Base-by-base conservation (phyloP, 2,329 filamentous ascomycete genomes). In the Whalleya microplaca region DNA sequence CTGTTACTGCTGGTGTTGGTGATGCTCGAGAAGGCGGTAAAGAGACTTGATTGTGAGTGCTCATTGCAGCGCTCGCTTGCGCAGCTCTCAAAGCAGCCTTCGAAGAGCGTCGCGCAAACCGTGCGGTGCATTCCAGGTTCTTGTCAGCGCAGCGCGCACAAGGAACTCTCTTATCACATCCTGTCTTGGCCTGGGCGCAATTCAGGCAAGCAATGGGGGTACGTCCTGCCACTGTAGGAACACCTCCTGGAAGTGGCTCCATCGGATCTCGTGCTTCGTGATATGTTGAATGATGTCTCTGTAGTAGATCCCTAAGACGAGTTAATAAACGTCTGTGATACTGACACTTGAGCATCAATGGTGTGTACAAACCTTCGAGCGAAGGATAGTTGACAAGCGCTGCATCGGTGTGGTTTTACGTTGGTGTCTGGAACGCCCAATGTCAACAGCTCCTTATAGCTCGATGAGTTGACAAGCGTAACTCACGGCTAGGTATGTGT, bases 321-420 rank as follows among this genome's bases (percentile, higher is more conserved):
- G 23, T 57, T 40, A 55, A 57, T 69, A 21, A 64, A 58, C 51
- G 45, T 56, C 59, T 45, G 42, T 19, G n/a, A 48, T 20, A 20
- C 23, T 45, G 40, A 27, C 61, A 53, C 29, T 61, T 16, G 42
- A 47, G 2, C 45, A 41, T 27, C 41, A 47, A 18, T 18, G 40
- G 20, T 29, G 16, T 41, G 32, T 43, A 29, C 51, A 9, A 54
- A 78, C 80, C 77, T 78, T 70, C 80, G 69, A 21, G 79, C 74
- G 66, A 82, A 84, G 2, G 75, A 78, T 4, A 83, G 70, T 45
- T 79, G 75, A 61, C 81, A 84, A 37, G 73, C 71, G 51, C 71
- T 72, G 61, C 81, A 84, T 41, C 76, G 73, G 62, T 82, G 76
- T 10, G 80, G 80, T 65, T 83, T 83, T 42, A 83, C 79, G 63